These are phyloP conservation scores for Cyclostephanos tholiformis DNA, from an alignment of 108 stramenopile genomes.

Conservation along the genomic window DNA sequence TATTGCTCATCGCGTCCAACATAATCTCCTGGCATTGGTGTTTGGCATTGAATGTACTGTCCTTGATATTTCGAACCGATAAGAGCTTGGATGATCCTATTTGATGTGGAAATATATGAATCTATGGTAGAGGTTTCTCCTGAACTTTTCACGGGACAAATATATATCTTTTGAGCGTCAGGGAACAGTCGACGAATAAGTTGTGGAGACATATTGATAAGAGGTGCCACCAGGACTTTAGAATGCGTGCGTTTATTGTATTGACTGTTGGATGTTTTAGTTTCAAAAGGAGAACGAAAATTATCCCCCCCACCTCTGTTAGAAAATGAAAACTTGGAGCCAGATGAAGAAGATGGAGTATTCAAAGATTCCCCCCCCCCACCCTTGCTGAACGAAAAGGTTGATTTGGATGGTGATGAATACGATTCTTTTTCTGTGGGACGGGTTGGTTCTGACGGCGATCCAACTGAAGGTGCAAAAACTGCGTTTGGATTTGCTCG, in stretches of 20 bases:
- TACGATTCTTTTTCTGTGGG: too few relatives aligned
- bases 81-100: conserved; percentile 38
- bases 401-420: conserved; percentile 51
- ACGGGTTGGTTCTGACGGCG: too few relatives aligned
- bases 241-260: not conserved
- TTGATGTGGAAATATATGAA: conserved; percentile 11
- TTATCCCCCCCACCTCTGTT: conserved; percentile 64
- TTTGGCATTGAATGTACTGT: conserved; percentile 21
- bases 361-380: conserved; percentile 59
- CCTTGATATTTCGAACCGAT: conserved; percentile 41
- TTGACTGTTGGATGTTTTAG: conserved; percentile 13
- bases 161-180: conserved; percentile 31
- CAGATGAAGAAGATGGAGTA: conserved; percentile 45
- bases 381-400: conserved; percentile 66
- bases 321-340: conserved; percentile 66
- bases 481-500: conserved; percentile 6
- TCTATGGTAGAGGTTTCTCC: not conserved
- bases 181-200: conserved; percentile 23
- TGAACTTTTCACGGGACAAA: conserved; percentile 16
- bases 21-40: conserved; percentile 4
- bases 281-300: conserved; percentile 26
- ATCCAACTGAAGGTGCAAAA: not conserved
- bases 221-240: conserved; percentile 29
- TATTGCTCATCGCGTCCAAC: not conserved
- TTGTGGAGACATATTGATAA: conserved; percentile 16